A percentile compares a stretch with the other conserved stretches of the same genome.
These are phyloP conservation scores for Nicotiana benthamiana DNA, from an alignment of 257 asterid genomes.

Conservation along the genomic window DNA sequence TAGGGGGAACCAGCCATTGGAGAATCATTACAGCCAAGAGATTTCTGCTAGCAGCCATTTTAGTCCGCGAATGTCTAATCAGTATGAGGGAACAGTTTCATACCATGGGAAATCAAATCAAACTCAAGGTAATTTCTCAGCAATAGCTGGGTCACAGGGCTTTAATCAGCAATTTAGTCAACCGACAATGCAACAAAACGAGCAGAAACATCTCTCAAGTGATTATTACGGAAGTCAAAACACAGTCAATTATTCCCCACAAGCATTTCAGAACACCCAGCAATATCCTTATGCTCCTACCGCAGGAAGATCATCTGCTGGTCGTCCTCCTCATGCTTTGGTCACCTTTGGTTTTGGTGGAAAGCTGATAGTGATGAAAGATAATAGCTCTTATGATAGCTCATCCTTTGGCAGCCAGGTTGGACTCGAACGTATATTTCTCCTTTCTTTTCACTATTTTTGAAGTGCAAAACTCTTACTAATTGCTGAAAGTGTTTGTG, in stretches of 20 bases:
- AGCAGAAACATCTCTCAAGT: slow-evolving; percentile 33
- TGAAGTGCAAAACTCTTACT: neutral
- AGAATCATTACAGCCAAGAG: slow-evolving; percentile 30
- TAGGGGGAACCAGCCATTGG: slow-evolving; percentile 31
- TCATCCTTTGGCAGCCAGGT: slow-evolving; percentile 72
- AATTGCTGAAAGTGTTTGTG: slow-evolving; percentile 15
- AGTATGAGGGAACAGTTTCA: slow-evolving; percentile 29
- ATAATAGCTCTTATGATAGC: slow-evolving; percentile 34
- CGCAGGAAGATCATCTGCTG: slow-evolving; percentile 74
- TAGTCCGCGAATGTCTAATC: slow-evolving; percentile 29
- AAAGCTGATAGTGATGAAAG: slow-evolving; percentile 75
- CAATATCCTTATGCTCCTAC: slow-evolving; percentile 47
- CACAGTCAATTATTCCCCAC: slow-evolving; percentile 42
- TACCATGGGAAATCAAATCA: slow-evolving; percentile 31
- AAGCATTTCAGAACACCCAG: slow-evolving; percentile 40
- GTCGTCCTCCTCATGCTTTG: slow-evolving; percentile 94
- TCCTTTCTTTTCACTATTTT: slow-evolving; percentile 6
- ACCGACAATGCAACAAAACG: slow-evolving; percentile 37
- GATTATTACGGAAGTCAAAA: slow-evolving; percentile 40
- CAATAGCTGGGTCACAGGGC: slow-evolving; percentile 28
- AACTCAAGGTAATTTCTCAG: slow-evolving; percentile 31
- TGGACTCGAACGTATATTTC: slow-evolving; percentile 16
- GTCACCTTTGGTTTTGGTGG: slow-evolving; percentile 96
- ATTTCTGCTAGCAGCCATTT: slow-evolving; percentile 25
- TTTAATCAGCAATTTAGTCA: slow-evolving; percentile 43